These are phyloP conservation scores for Rhizophlyctis rosea DNA, from an alignment of 192 early-diverging fungal species.

Conservation along the genomic window DNA sequence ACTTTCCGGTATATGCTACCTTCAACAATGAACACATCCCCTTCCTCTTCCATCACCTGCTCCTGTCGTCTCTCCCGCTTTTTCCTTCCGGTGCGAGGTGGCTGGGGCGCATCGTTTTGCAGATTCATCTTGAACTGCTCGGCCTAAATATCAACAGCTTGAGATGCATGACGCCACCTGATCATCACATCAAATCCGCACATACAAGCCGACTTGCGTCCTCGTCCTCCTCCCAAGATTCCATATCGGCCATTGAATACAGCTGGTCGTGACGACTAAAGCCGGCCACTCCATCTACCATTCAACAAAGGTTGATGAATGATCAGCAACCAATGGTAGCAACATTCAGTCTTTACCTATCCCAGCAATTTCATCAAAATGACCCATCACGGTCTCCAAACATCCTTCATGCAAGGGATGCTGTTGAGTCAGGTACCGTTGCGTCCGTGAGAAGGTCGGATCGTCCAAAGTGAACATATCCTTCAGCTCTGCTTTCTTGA, in stretches of 20 bases:
- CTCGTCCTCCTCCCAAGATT: background rate
- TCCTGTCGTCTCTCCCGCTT: background rate
- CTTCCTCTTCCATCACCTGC: background rate
- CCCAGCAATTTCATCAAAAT: background rate
- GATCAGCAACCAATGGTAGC: background rate
- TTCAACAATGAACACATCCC: background rate
- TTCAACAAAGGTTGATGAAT: background rate
- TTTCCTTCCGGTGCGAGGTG: background rate
- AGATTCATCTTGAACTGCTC: background rate
- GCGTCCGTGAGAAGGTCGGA: constrained; percentile 2
- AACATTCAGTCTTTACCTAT: background rate
- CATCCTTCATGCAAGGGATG: constrained; percentile 7
- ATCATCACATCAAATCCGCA: background rate
- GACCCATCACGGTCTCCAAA: background rate
- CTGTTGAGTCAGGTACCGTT: constrained; percentile 10
- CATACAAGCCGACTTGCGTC: background rate
- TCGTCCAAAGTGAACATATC: constrained; percentile 26
- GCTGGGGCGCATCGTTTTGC: background rate
- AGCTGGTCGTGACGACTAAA: constrained; percentile 21
- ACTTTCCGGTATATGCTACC: too few species aligned
- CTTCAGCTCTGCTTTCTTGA: constrained; percentile 22
- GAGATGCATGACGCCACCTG: background rate
- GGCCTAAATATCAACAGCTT: background rate
- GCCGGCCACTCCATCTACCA: constrained; percentile 9
- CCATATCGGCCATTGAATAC: constrained; percentile 6